phyloP scores from a whole-genome alignment of 2,329 filamentous ascomycete genomes.

The Plectosphaerella plurivora region DNA sequence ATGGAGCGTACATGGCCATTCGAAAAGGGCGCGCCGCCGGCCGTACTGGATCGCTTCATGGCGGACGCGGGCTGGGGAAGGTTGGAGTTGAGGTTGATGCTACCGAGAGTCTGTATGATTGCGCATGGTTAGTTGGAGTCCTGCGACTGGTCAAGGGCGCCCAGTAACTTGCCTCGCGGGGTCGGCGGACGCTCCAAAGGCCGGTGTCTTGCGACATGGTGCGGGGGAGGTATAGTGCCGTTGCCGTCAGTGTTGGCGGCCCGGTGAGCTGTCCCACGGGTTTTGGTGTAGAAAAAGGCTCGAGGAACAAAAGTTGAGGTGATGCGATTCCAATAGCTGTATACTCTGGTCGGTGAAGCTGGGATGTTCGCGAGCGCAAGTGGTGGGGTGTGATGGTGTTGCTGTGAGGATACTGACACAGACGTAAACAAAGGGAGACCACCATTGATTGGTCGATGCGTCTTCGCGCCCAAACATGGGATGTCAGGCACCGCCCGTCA shows the following conservation, averaged over 20 bases:
- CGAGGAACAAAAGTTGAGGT: no score
- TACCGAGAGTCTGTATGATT: slow-evolving; percentile 69
- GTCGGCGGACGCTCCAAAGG: slow-evolving; percentile 86
- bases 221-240: slow-evolving; percentile 7
- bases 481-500: no score
- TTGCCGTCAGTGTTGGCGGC: no score
- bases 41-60: slow-evolving; percentile 87
- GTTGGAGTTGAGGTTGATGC: slow-evolving; percentile 74
- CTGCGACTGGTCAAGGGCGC: neutral
- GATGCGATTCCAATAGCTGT: no score
- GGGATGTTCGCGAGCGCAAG: no score
- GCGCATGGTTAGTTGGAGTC: slow-evolving; percentile 4
- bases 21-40: slow-evolving; percentile 61
- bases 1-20: slow-evolving; percentile 70
- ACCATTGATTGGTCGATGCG: no score
- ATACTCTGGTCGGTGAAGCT: no score
- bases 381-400: neutral
- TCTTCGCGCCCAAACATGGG: no score
- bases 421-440: no score
- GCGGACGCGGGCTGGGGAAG: slow-evolving; percentile 90
- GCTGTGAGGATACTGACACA: no score
- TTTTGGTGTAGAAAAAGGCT: no score
- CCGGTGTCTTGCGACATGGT: slow-evolving; percentile 83
- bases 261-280: no score
- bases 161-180: slow-evolving; percentile 68